phyloP scores from a whole-genome alignment of 768 basidiomycete species.

The Boletus vinaceobasis region DNA sequence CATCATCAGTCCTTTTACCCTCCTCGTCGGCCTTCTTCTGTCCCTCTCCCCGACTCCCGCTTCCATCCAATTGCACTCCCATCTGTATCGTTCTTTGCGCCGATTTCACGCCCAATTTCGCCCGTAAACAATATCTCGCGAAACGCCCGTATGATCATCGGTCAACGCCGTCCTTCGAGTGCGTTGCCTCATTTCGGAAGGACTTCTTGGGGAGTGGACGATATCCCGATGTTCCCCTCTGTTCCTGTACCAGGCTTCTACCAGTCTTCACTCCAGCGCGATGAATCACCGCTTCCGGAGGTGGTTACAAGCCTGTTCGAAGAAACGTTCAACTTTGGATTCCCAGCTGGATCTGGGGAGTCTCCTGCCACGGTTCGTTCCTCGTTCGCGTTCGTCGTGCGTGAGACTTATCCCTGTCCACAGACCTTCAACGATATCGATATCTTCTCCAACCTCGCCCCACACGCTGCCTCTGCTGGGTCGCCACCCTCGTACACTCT shows the following conservation, averaged over 20 bases:
- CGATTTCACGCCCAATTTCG: slow-evolving; percentile 41
- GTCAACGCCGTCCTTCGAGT: slow-evolving; percentile 49
- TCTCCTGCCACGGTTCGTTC: slow-evolving; percentile 13
- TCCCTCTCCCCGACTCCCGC: slow-evolving; percentile 50
- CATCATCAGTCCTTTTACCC: slow-evolving; percentile 28
- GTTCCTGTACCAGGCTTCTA: slow-evolving; percentile 1
- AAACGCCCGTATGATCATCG: slow-evolving; percentile 38
- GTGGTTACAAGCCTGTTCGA: slow-evolving; percentile 49
- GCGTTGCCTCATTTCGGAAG: slow-evolving; percentile 37
- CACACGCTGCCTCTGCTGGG: slow-evolving; percentile 14
- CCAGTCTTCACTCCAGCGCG: slow-evolving; percentile 35
- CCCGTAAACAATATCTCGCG: slow-evolving; percentile 46
- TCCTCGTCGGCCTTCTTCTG: slow-evolving; percentile 59
- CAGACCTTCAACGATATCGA: slow-evolving; percentile 26
- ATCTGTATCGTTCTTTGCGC: slow-evolving; percentile 38
- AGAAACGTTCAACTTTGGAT: slow-evolving; percentile 34
- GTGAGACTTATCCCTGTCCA: neutral
- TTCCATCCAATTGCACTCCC: slow-evolving; percentile 44
- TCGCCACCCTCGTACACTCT: slow-evolving; percentile 11
- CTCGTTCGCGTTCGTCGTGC: rapidly evolving
- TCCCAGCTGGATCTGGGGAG: slow-evolving; percentile 14
- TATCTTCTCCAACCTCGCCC: slow-evolving; percentile 24
- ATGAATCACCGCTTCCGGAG: slow-evolving; percentile 49
- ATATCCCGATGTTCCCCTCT: slow-evolving; percentile 24
- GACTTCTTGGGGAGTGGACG: slow-evolving; percentile 25